Conservation (phyloP, 1,284 basidiomycete species). For the Trichosporon sp. region DNA sequence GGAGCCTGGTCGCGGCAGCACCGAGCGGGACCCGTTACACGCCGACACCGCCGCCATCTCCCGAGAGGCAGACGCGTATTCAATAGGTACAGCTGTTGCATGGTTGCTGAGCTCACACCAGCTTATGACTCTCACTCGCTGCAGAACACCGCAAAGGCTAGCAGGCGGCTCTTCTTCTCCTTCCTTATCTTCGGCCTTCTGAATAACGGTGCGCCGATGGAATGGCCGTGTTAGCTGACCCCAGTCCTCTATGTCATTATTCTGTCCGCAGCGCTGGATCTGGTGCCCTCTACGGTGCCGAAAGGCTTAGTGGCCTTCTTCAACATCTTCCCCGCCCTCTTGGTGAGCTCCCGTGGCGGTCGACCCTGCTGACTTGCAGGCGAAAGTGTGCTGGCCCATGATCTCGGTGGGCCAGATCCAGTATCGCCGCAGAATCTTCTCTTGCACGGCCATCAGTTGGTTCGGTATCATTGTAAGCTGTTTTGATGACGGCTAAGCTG, state of each 20-base stretch:
- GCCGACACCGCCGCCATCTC: constrained; percentile 6
- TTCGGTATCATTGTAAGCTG: constrained; percentile 69
- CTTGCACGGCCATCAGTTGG: constrained; percentile 69
- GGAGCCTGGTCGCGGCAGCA: constrained; percentile 1
- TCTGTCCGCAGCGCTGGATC: constrained; percentile 87
- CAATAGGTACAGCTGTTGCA: constrained; percentile 5
- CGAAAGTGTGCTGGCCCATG: constrained; percentile 93
- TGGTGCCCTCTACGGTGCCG: constrained; percentile 82
- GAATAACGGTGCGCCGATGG: constrained; percentile 40
- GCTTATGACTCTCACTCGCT: constrained; percentile 4
- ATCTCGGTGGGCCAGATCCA: constrained; percentile 73
- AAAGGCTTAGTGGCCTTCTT: constrained; percentile 86
- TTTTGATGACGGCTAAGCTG: not conserved
- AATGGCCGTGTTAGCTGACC: not conserved
- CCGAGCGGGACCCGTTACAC: not conserved
- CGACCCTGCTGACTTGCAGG: constrained; percentile 42
- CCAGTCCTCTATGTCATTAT: constrained; percentile 91
- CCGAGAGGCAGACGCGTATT: not conserved
- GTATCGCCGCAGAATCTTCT: constrained; percentile 67
- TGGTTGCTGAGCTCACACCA: constrained; percentile 1
- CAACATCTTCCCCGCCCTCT: constrained; percentile 75
- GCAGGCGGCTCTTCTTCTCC: constrained; percentile 32
- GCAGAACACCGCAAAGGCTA: not conserved
- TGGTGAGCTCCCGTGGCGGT: constrained; percentile 32
- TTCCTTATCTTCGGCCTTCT: constrained; percentile 49